Evolutionary conservation across 208 protist genomes (phyloP), one percentile per base, ranked within the genome.

Genomic region (Leishmania turanica): DNA sequence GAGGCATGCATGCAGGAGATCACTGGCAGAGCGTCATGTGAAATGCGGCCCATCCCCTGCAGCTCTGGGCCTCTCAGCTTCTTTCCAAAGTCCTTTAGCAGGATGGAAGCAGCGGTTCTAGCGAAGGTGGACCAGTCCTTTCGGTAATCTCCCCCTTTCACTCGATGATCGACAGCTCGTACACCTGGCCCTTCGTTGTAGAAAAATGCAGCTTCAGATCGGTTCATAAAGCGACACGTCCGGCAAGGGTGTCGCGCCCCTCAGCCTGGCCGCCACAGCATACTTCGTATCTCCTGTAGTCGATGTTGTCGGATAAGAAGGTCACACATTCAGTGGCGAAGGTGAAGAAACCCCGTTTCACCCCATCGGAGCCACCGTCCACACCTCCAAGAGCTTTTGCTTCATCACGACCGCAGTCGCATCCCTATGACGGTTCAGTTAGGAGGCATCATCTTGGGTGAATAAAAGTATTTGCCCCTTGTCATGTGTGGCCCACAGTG

Each of bases 281-380:
- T 66, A 96, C 91, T 78, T 88, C 88, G 60, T 90, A 91, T 60
- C 90, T 90, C 83, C 89, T 91, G 86, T 96, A 96, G 84, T 96
- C 93, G n/a, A 90, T 89, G 84, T 98, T 91, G 85, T 98, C 92
- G 34, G 92, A 93, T 77, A 95, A 95, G 77, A 96, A 87, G 86
- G 97, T 97, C 31, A 98, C 92, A 37, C 95, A 83, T 34, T 93
- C 92, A 0, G 93, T 93, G 70, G 91, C 89, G 51, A 91, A 87
- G 62, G 88, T 87, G 80, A 93, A 90, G 71, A 90, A 77, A 51
- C 89, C 81, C 90, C 82, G 90, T 78, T 89, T 82, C n/a, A 93
- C 86, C 58, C 89, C 84, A 40, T 40, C 75, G n/a, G 85, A 86
- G 31, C 69, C 77, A 37, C 66, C 66, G 90, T 86, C 76, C 90